Evolutionary conservation across 495 filamentous ascomycete genomes (phyloP).

Genomic region (Hypoxylon perforatum): DNA sequence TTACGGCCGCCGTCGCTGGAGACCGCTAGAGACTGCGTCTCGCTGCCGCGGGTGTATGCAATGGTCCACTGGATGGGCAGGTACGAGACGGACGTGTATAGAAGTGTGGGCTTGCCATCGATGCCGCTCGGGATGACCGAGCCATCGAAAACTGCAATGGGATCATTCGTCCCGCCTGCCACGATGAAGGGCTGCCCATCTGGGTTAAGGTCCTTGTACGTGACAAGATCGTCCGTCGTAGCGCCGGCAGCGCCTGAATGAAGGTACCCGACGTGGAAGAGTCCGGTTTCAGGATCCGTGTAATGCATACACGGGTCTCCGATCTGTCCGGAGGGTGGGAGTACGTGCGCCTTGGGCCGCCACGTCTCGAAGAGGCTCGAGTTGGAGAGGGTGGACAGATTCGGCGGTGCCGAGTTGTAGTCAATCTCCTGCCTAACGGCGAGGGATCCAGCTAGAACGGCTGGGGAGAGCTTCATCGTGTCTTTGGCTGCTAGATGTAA

Average conservation of each 20-base stretch:
- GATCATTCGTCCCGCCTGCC: conserved; percentile 35
- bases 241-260: conserved; percentile 31
- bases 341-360: conserved; percentile 39
- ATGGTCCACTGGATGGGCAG: conserved; percentile 50
- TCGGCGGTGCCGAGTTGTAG: conserved; percentile 38
- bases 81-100: conserved; percentile 48
- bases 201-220: conserved; percentile 35
- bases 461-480: conserved; percentile 37
- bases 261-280: conserved; percentile 40
- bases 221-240: conserved; percentile 40
- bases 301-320: conserved; percentile 44
- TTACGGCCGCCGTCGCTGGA: conserved; percentile 45
- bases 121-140: conserved; percentile 39
- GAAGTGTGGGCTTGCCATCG: conserved; percentile 37
- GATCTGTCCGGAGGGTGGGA: conserved; percentile 37
- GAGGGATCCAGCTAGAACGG: conserved; percentile 29
- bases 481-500: background rate
- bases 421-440: conserved; percentile 29
- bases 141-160: conserved; percentile 38
- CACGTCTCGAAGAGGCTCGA: conserved; percentile 40
- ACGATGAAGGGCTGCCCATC: conserved; percentile 34
- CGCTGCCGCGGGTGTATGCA: conserved; percentile 47
- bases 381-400: conserved; percentile 36
- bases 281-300: conserved; percentile 38
- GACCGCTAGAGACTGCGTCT: conserved; percentile 49